Percentiles rank a stretch among this genome's conserved stretches.
phyloP scores from a whole-genome alignment of 2,329 filamentous ascomycete species.

The Cladophialophora immunda region DNA sequence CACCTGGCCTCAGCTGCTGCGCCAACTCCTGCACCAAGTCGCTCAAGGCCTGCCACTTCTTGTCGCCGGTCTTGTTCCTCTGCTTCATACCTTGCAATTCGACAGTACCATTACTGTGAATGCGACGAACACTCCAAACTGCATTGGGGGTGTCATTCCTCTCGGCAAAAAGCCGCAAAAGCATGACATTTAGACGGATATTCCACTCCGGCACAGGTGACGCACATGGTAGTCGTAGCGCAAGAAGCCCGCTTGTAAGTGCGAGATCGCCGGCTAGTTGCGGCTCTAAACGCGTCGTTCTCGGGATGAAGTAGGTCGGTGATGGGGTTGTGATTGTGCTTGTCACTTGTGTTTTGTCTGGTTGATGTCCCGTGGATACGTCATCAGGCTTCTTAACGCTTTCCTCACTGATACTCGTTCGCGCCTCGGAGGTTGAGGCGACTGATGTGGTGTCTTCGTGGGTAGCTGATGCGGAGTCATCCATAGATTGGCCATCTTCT shows the following conservation, averaged over 20 bases:
- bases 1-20: slow-evolving; percentile 12
- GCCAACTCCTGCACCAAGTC: slow-evolving; percentile 22
- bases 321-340: background rate
- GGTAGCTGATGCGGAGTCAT: slow-evolving; percentile 6
- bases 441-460: slow-evolving; percentile 11
- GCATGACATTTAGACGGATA: slow-evolving; percentile 34
- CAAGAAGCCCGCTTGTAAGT: slow-evolving; percentile 34
- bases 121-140: slow-evolving; percentile 26
- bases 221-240: slow-evolving; percentile 34
- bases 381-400: background rate
- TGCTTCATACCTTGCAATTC: slow-evolving; percentile 27
- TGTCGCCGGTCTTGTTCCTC: slow-evolving; percentile 25
- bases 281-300: slow-evolving; percentile 30
- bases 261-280: slow-evolving; percentile 31
- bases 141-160: slow-evolving; percentile 28
- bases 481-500: slow-evolving; percentile 3
- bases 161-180: slow-evolving; percentile 32
- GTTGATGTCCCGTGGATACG: background rate
- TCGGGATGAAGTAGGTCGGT: background rate
- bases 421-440: background rate
- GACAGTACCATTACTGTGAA: slow-evolving; percentile 25
- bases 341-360: background rate
- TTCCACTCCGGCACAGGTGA: slow-evolving; percentile 35
- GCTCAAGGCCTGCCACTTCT: slow-evolving; percentile 23
- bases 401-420: slow-evolving; percentile 1